phyloP scores from a whole-genome alignment of 345 rosid species.

The Microcos paniculata region DNA sequence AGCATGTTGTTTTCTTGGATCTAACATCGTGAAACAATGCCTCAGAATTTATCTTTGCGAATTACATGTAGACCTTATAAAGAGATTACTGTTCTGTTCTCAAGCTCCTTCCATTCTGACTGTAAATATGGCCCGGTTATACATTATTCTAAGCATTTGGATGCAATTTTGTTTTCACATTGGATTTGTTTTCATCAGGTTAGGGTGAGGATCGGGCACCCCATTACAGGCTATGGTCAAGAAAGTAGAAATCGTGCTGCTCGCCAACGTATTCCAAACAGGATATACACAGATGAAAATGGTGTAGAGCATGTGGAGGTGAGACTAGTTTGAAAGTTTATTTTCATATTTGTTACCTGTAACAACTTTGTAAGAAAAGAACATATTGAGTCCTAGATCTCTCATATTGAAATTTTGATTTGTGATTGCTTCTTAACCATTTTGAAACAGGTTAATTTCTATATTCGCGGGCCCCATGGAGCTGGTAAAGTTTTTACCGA shows the following conservation, averaged over 20 bases:
- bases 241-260: constrained; percentile 96
- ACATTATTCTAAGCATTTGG: not conserved
- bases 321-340: constrained; percentile 12
- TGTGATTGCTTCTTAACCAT: not conserved
- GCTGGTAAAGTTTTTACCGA: constrained; percentile 83
- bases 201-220: constrained; percentile 92
- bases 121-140: no score
- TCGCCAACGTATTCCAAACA: constrained; percentile 88
- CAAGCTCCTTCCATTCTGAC: no score
- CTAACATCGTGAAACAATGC: not conserved
- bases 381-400: not conserved
- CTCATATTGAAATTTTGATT: not conserved
- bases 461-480: constrained; percentile 92
- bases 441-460: constrained; percentile 62
- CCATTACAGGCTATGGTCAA: constrained; percentile 95
- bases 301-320: constrained; percentile 98
- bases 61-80: not conserved
- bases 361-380: not conserved
- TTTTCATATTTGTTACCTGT: not conserved
- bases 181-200: constrained; percentile 51
- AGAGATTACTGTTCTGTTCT: not conserved
- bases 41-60: not conserved
- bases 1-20: not conserved
- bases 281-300: constrained; percentile 77
- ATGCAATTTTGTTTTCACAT: constrained; percentile 7